Evolutionary conservation across 345 rosid species (phyloP).

Genomic region (Eucalyptus erythrocorys): DNA sequence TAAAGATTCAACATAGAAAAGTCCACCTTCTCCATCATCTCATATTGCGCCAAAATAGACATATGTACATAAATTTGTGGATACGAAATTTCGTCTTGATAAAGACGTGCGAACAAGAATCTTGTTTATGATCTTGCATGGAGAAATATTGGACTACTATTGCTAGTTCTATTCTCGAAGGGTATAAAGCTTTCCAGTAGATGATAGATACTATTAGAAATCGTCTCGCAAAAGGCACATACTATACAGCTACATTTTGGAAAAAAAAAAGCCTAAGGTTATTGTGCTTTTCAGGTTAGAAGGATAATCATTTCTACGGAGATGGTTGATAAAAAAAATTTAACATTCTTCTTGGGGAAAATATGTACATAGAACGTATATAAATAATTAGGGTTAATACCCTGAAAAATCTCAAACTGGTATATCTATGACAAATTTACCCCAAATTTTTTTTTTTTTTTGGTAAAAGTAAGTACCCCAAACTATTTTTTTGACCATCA

Average conservation of each 20-base stretch:
- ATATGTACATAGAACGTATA: neutral
- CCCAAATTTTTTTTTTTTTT: no score
- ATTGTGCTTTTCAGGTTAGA: no score
- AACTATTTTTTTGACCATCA: no score
- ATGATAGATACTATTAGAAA: no score
- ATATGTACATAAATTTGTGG: neutral
- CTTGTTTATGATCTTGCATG: neutral
- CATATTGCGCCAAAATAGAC: neutral
- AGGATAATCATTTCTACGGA: no score
- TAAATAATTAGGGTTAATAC: no score
- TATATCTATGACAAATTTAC: no score
- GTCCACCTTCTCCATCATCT: neutral
- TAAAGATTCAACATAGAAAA: neutral
- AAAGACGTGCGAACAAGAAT: neutral
- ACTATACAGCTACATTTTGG: no score
- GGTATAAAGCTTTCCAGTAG: neutral
- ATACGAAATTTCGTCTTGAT: neutral
- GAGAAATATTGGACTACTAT: neutral
- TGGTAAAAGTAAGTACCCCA: no score
- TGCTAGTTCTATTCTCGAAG: neutral
- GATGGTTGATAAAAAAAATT: neutral
- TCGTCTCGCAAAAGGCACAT: no score
- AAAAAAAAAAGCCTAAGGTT: no score
- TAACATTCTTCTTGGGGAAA: neutral
- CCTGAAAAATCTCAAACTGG: no score